Conservation (phyloP, 179 eudicot species). For the Beta lomatogona region DNA sequence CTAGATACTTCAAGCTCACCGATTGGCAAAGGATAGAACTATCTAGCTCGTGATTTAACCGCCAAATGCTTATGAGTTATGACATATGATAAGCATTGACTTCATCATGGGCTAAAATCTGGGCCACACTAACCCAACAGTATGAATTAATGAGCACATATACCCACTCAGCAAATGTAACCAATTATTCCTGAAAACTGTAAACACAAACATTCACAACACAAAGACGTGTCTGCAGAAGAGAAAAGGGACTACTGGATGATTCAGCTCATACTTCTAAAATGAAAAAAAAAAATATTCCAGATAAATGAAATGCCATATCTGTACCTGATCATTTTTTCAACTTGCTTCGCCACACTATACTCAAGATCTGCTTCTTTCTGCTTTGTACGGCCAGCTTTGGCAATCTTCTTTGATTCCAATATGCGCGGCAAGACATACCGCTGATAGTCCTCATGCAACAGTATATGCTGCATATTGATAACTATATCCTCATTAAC, state of each 20-base stretch:
- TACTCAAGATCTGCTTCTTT: constrained; percentile 98
- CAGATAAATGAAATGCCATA: constrained; percentile 1
- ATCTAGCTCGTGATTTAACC: too few relatives aligned
- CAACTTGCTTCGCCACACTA: constrained; percentile 99
- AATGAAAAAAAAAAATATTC: background rate
- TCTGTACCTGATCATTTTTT: constrained; percentile 95
- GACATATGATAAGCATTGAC: too few relatives aligned
- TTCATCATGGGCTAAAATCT: too few relatives aligned
- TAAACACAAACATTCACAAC: constrained; percentile 1
- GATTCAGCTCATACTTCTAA: background rate
- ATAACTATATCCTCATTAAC: constrained; percentile 20
- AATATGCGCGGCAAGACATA: constrained; percentile 93
- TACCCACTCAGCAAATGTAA: background rate
- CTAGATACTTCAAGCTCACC: too few relatives aligned
- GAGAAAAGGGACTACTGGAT: background rate
- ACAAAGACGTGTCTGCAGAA: background rate
- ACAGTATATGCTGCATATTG: constrained; percentile 65
- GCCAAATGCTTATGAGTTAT: too few relatives aligned
- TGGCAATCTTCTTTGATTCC: constrained; percentile 97
- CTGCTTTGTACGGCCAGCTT: constrained; percentile 97
- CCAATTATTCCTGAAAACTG: background rate
- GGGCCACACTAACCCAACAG: background rate
- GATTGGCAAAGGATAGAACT: too few relatives aligned
- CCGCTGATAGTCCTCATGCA: constrained; percentile 95
- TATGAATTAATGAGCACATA: background rate